Base-by-base conservation (phyloP, 2,329 filamentous ascomycete species). In the Penicillium sp. region DNA sequence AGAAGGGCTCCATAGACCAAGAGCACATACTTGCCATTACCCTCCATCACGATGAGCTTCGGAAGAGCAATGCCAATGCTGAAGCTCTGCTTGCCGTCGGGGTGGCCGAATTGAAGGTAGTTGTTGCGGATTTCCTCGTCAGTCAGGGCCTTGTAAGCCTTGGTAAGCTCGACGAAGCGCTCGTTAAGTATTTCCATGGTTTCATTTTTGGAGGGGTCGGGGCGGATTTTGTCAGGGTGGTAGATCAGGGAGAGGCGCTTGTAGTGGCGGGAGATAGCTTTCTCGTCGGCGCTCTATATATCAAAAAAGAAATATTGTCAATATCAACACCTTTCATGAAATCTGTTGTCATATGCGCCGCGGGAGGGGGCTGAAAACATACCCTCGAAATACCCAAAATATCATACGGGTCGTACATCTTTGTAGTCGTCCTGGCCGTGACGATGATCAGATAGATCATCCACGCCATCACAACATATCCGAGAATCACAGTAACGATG, bases 51-150 rank as follows among this genome's bases (percentile, higher is more conserved):
- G 64, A 99, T 91, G 74, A 94, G 90, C 71, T 94, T 88, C 39
- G 94, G 94, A 39, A 99, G 82, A 39, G 93, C 94, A 61, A 99
- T 99, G 59, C 94, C 93, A 68, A 99, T 97, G 76, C 91, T 97
- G 75, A 92, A 94, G 71, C 91, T 93, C 77, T 99, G 94, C 81
- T 97, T 97, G 69, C 94, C 94, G 70, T 99, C 94, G 6, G 94
- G 94, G 72, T 99, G 91, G 49, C 94, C 94, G 67, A 89, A 99
- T 72, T 96, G 89, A 46, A 96, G 86, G 74, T 90, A 99, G 78
- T 99, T 99, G 76, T 96, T 96, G 68, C 94, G 89, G 55, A 97
- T 84, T 34, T 97, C 94, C 75, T 99, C 95, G 68, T 99, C 94
- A 4, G 95, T 99, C 42, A 99, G 83, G 3, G 94, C 89, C 76